Evolutionary conservation across 73 alveolate genomes (phyloP).

Genomic region (Paramecium sonneborni): DNA sequence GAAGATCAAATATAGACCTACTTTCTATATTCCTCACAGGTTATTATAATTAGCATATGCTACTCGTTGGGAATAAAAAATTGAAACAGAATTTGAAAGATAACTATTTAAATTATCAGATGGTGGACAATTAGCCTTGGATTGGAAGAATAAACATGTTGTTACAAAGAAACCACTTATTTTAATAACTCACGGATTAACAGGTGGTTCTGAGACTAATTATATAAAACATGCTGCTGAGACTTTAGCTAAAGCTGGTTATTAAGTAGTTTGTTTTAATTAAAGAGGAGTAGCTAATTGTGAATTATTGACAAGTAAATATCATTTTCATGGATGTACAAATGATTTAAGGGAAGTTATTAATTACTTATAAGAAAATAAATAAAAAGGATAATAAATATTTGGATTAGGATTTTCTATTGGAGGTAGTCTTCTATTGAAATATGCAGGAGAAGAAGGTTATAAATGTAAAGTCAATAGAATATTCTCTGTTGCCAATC

Average conservation of each 20-base stretch:
- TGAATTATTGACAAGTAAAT: not conserved
- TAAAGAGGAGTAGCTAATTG: conserved; percentile 51
- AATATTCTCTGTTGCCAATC: conserved; percentile 39
- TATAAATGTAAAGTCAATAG: not conserved
- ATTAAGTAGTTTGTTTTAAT: conserved; percentile 48
- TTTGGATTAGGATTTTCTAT: conserved; percentile 49
- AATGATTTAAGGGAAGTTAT: not conserved
- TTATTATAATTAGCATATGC: conserved; percentile 39
- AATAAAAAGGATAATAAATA: conserved; percentile 36
- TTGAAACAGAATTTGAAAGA: conserved; percentile 21
- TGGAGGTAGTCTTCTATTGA: conserved; percentile 19
- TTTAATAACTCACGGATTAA: conserved; percentile 60
- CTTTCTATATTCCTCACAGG: conserved; percentile 43
- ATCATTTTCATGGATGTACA: conserved; percentile 46
- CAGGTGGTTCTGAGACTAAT: conserved; percentile 65
- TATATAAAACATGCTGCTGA: conserved; percentile 57
- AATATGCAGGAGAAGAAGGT: conserved; percentile 48
- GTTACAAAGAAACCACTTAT: conserved; percentile 33
- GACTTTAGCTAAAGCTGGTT: not conserved
- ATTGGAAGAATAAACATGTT: conserved; percentile 54
- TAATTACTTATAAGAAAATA: not conserved
- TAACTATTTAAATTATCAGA: conserved; percentile 10
- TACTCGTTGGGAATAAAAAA: not conserved
- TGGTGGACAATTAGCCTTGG: conserved; percentile 38
- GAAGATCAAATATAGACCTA: conserved; percentile 37